phyloP scores from a whole-genome alignment of 148 eudicot genomes.

The Fagopyrum tataricum region DNA sequence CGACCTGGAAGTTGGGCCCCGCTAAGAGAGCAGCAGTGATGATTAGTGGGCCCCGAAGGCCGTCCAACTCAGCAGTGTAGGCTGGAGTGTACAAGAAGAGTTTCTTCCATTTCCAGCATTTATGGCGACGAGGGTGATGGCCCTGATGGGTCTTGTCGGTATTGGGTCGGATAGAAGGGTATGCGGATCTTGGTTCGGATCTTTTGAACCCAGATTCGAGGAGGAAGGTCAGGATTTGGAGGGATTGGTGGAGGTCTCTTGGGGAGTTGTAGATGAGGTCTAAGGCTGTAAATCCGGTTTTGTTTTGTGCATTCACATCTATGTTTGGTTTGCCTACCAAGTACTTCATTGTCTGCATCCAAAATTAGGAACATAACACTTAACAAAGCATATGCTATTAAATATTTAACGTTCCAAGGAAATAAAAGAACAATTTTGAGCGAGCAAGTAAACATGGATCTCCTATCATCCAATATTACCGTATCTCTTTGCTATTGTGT shows the following conservation, averaged over 20 bases:
- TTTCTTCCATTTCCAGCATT: neutral
- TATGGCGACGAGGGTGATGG: neutral
- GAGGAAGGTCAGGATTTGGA: conserved; percentile 26
- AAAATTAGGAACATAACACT: neutral
- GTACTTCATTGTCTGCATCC: conserved; percentile 24
- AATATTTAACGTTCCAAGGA: no score
- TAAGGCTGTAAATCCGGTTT: conserved; percentile 27
- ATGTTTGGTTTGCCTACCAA: conserved; percentile 16
- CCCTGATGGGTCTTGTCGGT: neutral
- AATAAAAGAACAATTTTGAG: no score
- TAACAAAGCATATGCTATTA: neutral
- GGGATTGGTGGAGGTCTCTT: conserved; percentile 26
- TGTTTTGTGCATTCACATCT: conserved; percentile 19
- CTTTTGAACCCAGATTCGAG: conserved; percentile 16
- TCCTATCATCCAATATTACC: no score
- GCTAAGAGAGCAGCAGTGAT: conserved; percentile 20
- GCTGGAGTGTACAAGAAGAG: neutral
- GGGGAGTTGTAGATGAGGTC: conserved; percentile 33
- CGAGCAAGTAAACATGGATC: no score
- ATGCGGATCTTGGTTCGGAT: neutral
- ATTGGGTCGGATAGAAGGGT: neutral
- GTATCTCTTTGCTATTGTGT: no score
- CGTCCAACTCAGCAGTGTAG: neutral
- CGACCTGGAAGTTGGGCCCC: conserved; percentile 6
- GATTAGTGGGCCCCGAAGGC: conserved; percentile 20